Conservation (phyloP, 495 filamentous ascomycete species). For the Xylaria telfairii region DNA sequence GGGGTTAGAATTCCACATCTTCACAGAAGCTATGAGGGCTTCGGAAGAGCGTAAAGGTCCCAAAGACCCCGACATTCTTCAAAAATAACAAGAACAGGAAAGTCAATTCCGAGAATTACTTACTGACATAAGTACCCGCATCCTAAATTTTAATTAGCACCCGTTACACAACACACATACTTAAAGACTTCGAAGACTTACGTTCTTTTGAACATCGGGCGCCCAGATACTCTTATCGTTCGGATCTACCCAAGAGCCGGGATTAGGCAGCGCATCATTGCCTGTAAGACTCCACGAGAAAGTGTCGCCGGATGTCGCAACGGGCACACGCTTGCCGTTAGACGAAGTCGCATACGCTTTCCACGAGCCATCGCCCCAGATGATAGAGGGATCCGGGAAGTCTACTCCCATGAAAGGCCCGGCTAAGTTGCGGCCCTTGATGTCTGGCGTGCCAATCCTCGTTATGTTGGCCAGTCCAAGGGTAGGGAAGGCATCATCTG, state of each 20-base stretch:
- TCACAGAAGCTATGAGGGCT: background rate
- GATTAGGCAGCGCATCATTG: slow-evolving; percentile 37
- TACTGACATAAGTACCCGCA: slow-evolving; percentile 55
- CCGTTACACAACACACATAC: background rate
- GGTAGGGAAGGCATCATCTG: slow-evolving; percentile 28
- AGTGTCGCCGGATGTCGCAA: slow-evolving; percentile 39
- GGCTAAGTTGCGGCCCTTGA: slow-evolving; percentile 30
- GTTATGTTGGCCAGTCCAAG: slow-evolving; percentile 40
- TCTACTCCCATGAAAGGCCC: slow-evolving; percentile 35
- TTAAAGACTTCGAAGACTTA: slow-evolving; percentile 18
- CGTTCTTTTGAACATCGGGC: slow-evolving; percentile 41
- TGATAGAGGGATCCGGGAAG: slow-evolving; percentile 42
- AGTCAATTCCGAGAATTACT: background rate
- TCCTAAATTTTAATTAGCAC: slow-evolving; percentile 27
- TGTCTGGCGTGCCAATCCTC: slow-evolving; percentile 31
- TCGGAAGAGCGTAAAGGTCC: background rate
- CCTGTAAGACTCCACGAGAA: slow-evolving; percentile 34
- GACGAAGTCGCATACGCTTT: slow-evolving; percentile 40
- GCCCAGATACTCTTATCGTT: slow-evolving; percentile 37
- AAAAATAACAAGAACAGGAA: background rate
- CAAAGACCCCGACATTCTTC: background rate
- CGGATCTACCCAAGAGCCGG: slow-evolving; percentile 37
- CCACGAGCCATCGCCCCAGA: slow-evolving; percentile 41
- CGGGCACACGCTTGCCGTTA: slow-evolving; percentile 35
- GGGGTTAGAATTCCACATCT: background rate